These are phyloP conservation scores for Sambucus nigra DNA, from an alignment of 129 eudicot species.

Conservation along the genomic window DNA sequence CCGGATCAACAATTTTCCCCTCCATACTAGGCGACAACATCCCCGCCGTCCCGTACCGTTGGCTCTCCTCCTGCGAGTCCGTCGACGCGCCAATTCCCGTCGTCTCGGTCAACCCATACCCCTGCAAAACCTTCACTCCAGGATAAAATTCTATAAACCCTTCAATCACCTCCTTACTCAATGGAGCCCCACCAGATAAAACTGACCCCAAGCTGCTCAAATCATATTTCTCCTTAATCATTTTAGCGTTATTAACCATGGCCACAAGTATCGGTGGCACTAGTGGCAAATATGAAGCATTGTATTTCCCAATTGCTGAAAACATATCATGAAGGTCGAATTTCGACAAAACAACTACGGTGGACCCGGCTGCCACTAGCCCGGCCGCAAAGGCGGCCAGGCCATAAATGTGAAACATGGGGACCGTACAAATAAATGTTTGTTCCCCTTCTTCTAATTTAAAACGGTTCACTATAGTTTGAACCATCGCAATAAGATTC, in stretches of 20 bases:
- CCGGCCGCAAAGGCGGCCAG: slow-evolving; percentile 82
- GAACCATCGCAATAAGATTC: slow-evolving; percentile 75
- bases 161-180: slow-evolving; percentile 78
- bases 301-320: slow-evolving; percentile 43
- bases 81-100: slow-evolving; percentile 88
- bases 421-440: slow-evolving; percentile 75
- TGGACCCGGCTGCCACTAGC: slow-evolving; percentile 66
- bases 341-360: slow-evolving; percentile 64
- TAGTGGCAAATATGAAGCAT: slow-evolving; percentile 53
- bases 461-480: slow-evolving; percentile 49
- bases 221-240: slow-evolving; percentile 44
- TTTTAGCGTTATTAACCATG: slow-evolving; percentile 52
- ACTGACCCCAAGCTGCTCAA: slow-evolving; percentile 37
- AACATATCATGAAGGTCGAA: slow-evolving; percentile 85
- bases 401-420: slow-evolving; percentile 97
- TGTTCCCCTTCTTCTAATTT: slow-evolving; percentile 18
- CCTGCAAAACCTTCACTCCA: slow-evolving; percentile 59
- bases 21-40: slow-evolving; percentile 75
- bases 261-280: slow-evolving; percentile 94
- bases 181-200: slow-evolving; percentile 86
- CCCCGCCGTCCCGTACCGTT: slow-evolving; percentile 93
- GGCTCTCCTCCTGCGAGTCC: slow-evolving; percentile 80
- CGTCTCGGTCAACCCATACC: slow-evolving; percentile 90
- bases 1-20: slow-evolving; percentile 83
- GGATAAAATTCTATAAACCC: slow-evolving; percentile 76